Percentiles rank a stretch among this genome's conserved stretches.
Conservation (phyloP, 1,284 basidiomycete species). For the Vanrija pseudolonga region DNA sequence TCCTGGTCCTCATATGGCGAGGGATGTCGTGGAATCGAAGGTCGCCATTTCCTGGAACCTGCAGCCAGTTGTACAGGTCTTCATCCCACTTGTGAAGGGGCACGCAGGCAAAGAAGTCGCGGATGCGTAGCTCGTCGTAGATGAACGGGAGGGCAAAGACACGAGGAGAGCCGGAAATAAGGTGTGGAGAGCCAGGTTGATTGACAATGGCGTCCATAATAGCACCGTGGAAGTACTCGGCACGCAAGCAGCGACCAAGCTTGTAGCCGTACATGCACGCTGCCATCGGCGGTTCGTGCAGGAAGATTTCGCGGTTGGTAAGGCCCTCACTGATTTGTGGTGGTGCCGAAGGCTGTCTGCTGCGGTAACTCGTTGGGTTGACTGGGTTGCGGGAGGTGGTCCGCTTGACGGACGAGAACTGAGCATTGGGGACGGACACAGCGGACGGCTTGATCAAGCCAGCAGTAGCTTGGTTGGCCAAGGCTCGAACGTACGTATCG, state of each 20-base stretch:
- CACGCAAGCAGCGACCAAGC: constrained; percentile 25
- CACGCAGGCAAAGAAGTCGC: constrained; percentile 29
- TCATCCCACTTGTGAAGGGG: constrained; percentile 25
- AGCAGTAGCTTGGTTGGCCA: constrained; percentile 10
- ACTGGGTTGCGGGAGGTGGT: not conserved
- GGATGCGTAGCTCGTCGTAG: constrained; percentile 34
- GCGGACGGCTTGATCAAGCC: constrained; percentile 1
- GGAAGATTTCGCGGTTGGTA: constrained; percentile 11
- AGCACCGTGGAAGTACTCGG: constrained; percentile 27
- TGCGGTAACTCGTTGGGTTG: too few relatives aligned
- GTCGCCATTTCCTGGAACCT: constrained; percentile 22
- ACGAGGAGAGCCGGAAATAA: constrained; percentile 23
- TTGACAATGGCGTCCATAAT: constrained; percentile 22
- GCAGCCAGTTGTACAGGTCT: constrained; percentile 30
- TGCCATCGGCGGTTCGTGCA: constrained; percentile 27
- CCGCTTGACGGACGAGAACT: too few relatives aligned
- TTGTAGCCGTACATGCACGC: constrained; percentile 33
- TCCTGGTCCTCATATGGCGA: constrained; percentile 2
- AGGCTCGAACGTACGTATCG: constrained; percentile 26
- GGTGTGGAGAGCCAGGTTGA: constrained; percentile 9
- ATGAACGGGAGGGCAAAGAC: constrained; percentile 36
- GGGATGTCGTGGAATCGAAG: constrained; percentile 15
- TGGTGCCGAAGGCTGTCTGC: too few relatives aligned
- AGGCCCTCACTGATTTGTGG: not conserved
- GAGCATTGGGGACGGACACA: not conserved